Evolutionary conservation across 257 asterid genomes (phyloP), one percentile per base, ranked within the genome.

Genomic region (Thymus mandschuricus): DNA sequence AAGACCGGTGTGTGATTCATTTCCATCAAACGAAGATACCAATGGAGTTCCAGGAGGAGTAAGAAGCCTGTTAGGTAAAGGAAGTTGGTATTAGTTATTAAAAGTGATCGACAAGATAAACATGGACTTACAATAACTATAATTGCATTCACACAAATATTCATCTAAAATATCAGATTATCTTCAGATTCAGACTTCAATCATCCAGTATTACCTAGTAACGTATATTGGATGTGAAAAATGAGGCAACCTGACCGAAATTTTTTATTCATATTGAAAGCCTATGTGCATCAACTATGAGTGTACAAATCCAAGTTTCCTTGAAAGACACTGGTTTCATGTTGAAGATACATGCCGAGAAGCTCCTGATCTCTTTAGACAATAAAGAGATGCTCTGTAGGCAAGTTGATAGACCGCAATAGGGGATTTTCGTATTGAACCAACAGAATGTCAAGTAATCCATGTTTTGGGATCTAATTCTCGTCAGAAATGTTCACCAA

Each of bases 41-140:
- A 92, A 75, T 46, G 99, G 99, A 80, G 98, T 92, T 73, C 93
- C 99, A 64, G 99, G 99, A 80, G 99, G 99, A 68, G 99, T 95
- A 71, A 95, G 97, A 86, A 95, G 99, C 99, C 99, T 95, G 70
- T 60, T 21, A 50, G 45, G 71, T 67, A 58, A 58, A 77, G 73
- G 64, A 68, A 67, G 65, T 31, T 68, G 48, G 59, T 61, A 75
- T 60, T 57, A 62, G 41, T 50, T 58, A 15, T 29, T 59, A 30
- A 62, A 64, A 49, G 31, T 64, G 31, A 69, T 46, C 46, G 54
- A 30, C 57, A 28, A 45, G 38, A 38, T 62, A 72, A 52, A n/a
- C 58, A 48, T 67, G 61, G 70, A 73, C 76, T 50, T 66, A 46
- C 46, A 50, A 43, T 4, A 69, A 43, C 48, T 50, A 50, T 3